These are phyloP conservation scores for Beta corolliflora DNA, from an alignment of 179 eudicot species.

Conservation along the genomic window DNA sequence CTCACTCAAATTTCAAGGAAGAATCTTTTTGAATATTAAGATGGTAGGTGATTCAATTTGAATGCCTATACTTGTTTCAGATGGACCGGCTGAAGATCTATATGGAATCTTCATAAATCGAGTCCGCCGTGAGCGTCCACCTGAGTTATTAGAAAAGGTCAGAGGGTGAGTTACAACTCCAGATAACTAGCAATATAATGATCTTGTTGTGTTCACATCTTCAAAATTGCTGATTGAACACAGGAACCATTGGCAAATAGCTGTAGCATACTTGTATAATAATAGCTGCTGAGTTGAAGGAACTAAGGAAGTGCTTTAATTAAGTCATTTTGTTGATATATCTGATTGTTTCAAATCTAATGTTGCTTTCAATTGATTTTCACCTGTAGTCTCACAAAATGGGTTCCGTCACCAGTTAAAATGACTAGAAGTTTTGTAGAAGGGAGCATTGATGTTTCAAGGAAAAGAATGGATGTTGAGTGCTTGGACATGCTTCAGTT, in stretches of 20 bases:
- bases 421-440: constrained; percentile 84
- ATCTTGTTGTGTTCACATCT: neutral
- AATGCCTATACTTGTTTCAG: constrained; percentile 44
- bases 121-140: constrained; percentile 90
- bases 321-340: neutral
- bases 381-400: constrained; percentile 81
- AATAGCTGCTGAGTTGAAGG: constrained; percentile 1
- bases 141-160: constrained; percentile 72
- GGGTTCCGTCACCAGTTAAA: constrained; percentile 97
- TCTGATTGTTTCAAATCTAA: constrained; percentile 5
- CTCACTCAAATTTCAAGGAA: neutral
- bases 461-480: constrained; percentile 95
- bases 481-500: constrained; percentile 97
- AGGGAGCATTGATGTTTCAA: constrained; percentile 70
- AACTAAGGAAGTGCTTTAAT: neutral
- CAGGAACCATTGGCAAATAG: neutral
- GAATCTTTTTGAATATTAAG: neutral
- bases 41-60: neutral
- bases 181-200: neutral
- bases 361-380: neutral
- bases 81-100: constrained; percentile 99
- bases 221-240: neutral
- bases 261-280: neutral
- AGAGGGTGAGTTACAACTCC: constrained; percentile 67
- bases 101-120: constrained; percentile 96